Evolutionary conservation across 2,329 filamentous ascomycete genomes (phyloP), one percentile per base, ranked within the genome.

Genomic region (Anthostomella pinea): DNA sequence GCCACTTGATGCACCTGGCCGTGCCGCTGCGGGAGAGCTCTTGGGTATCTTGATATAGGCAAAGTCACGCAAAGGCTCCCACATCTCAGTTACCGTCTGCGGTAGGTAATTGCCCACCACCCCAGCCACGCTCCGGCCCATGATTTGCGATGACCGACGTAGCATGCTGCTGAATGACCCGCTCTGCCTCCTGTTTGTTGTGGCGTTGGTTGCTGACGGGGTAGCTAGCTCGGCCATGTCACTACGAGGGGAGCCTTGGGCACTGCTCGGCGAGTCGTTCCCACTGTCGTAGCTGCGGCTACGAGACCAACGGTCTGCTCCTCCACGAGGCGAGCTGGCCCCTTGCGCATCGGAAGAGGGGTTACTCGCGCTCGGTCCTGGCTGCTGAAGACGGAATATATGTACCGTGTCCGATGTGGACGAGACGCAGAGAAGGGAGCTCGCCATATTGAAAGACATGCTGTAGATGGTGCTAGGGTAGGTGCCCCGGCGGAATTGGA

Each of bases 371-470:
- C 61, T 56, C 7, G 63, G 59, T 5, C 63, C 64, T 13, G 56
- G 53, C 47, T 66, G 63, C 29, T 77, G 71, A 14, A 98, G 73
- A 36, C 90, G 87, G 69, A 98, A 98, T 33, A 98, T 89, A 60
- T 98, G 93, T 8, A 98, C 84, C 0, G 93, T 98, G 56, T 98
- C 93, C 1, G 90, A 95, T 2, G 89, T 90, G 3, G 91, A 97
- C 5, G 93, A 97, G 25, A 98, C 90, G 56, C 90, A 96, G 22
- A 98, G 77, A 8, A 98, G 72, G 2, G 90, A 95, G 3, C 90
- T 95, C 41, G 86, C 89, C 32, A 89, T 82, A 63, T 98, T 98
- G 68, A 98, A 98, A 1, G 90, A 95, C 89, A 98, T 96, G 77
- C 89, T 95, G 67, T 90, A 96, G 52, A 98, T 98, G 25, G 87